Evolutionary conservation across 2,329 filamentous ascomycete genomes (phyloP).

Genomic region (Bipolaris zeicola): DNA sequence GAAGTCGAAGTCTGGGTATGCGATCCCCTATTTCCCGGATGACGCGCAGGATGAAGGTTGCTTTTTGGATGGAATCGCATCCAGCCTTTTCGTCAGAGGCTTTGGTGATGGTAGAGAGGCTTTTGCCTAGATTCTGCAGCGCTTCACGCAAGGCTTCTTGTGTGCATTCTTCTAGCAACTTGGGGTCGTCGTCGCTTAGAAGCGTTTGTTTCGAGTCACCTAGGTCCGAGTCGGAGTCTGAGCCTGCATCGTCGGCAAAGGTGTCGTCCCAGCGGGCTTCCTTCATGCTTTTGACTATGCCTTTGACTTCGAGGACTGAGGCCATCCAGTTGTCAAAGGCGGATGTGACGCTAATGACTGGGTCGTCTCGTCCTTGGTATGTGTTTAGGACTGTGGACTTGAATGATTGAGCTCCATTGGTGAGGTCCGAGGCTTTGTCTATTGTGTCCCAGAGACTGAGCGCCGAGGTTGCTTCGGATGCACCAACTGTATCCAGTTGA

Average conservation of each 20-base stretch:
- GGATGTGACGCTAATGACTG: slow-evolving; percentile 65
- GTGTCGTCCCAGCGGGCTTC: slow-evolving; percentile 78
- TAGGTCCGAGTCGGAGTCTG: slow-evolving; percentile 72
- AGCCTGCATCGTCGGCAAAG: slow-evolving; percentile 73
- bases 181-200: slow-evolving; percentile 75
- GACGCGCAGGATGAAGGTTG: slow-evolving; percentile 70
- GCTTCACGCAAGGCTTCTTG: slow-evolving; percentile 61
- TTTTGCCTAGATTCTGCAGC: slow-evolving; percentile 63
- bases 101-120: slow-evolving; percentile 59
- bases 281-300: slow-evolving; percentile 67
- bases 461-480: slow-evolving; percentile 47
- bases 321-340: slow-evolving; percentile 74
- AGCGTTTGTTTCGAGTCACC: slow-evolving; percentile 68
- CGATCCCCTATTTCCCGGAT: slow-evolving; percentile 74
- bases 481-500: slow-evolving; percentile 65
- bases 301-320: slow-evolving; percentile 70
- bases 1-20: slow-evolving; percentile 39
- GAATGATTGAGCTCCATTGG: slow-evolving; percentile 69
- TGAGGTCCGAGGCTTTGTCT: slow-evolving; percentile 68
- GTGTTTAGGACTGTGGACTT: slow-evolving; percentile 71
- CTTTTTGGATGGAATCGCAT: slow-evolving; percentile 47
- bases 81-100: slow-evolving; percentile 23
- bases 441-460: slow-evolving; percentile 70
- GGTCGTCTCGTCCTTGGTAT: slow-evolving; percentile 72
- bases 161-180: slow-evolving; percentile 65